Conservation (phyloP, 2,329 filamentous ascomycete species). For the Arthrobotrys musiformis region DNA sequence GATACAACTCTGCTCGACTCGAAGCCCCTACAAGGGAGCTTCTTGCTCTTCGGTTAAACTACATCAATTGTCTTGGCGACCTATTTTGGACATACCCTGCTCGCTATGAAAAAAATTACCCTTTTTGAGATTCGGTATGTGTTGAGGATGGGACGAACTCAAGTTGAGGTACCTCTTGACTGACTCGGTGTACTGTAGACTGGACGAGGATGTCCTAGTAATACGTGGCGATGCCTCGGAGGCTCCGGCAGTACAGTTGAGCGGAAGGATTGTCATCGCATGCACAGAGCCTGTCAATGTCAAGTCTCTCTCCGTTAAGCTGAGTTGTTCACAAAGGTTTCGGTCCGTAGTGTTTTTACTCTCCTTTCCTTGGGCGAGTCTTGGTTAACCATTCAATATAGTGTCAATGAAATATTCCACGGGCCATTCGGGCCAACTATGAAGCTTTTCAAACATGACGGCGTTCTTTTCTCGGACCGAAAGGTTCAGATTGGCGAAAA, state of each 20-base stretch:
- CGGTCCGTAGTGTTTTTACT: constrained; percentile 68
- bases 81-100: constrained; percentile 24
- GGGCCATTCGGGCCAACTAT: constrained; percentile 69
- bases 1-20: constrained; percentile 5
- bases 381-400: constrained; percentile 55
- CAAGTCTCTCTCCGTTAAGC: constrained; percentile 77
- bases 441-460: constrained; percentile 75
- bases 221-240: constrained; percentile 80
- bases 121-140: constrained; percentile 59
- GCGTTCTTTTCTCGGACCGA: constrained; percentile 69
- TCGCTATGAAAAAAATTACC: constrained; percentile 56
- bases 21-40: constrained; percentile 52
- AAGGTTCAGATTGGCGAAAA: constrained; percentile 67
- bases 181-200: constrained; percentile 64
- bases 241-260: constrained; percentile 78
- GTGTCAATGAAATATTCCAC: constrained; percentile 69
- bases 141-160: background rate
- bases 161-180: background rate
- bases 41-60: constrained; percentile 50
- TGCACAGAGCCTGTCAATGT: constrained; percentile 75
- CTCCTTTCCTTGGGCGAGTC: constrained; percentile 63
- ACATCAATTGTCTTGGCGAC: constrained; percentile 32
- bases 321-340: constrained; percentile 76
- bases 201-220: constrained; percentile 82
- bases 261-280: constrained; percentile 78